Base-by-base conservation (phyloP, 2,329 filamentous ascomycete species). In the Arthrocladium fulminans region DNA sequence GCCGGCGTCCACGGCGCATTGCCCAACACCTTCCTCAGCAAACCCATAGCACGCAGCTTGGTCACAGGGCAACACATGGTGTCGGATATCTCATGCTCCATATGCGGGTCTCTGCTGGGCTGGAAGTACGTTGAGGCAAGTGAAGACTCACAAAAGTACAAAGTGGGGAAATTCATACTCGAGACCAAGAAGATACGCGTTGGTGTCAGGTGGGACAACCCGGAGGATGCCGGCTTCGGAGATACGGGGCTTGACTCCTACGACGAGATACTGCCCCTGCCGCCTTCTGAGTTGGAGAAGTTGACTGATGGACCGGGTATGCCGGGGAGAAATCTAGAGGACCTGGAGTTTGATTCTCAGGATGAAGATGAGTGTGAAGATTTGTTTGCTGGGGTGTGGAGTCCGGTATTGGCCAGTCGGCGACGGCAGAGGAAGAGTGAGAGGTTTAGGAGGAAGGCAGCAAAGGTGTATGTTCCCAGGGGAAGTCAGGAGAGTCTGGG, bases 321-420 rank as follows among this genome's bases (percentile, higher is more conserved):
- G 45, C 52, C 27, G 24, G 47, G 48, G n/a, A 52, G 55, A 37
- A n/a, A n/a, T n/a, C n/a, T 51, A 10, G 58, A 65, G 30, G 65
- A 68, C n/a, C 53, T 77, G 2, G 74, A 80, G 57, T 83, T 83
- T 58, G 79, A 83, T 58, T 77, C 73, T 49, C 74, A 81, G 63
- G 79, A 83, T 60, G 79, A 83, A 58, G 79, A 82, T 51, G 79
- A 83, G 63, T 82, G 79, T 51, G 79, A 83, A 62, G 79, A 81
- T 61, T 54, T 83, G 24, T 83, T 83, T 59, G 69, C 75, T 13
- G 79, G 79, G 0, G 68, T 79, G 17, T 83, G 79, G 79, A 80
- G 67, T 51, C 71, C 74, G 13, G 68, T 71, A 49, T 57, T 77
- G 47, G 79, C 79, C 34, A 64, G 60, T 57, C 63, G 68, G 65